These are phyloP conservation scores for Thozetella sp. DNA, from an alignment of 495 filamentous ascomycete species.

Conservation along the genomic window DNA sequence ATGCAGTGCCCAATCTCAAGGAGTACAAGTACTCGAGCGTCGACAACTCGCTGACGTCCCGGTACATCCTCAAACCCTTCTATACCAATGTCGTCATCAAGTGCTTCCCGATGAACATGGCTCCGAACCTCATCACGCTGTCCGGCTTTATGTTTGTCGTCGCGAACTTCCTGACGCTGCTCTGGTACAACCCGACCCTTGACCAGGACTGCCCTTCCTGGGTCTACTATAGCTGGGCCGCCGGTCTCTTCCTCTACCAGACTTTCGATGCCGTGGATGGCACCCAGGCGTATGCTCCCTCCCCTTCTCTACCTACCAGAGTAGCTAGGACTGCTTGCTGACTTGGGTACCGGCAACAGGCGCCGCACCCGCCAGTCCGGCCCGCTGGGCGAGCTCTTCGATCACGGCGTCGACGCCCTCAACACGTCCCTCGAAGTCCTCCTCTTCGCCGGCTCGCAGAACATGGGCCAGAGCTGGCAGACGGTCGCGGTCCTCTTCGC, in stretches of 20 bases:
- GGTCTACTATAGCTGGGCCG: conserved; percentile 92
- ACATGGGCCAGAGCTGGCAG: conserved; percentile 90
- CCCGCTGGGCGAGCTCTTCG: conserved; percentile 93
- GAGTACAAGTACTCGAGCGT: conserved; percentile 91
- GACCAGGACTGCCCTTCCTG: conserved; percentile 91
- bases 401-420: conserved; percentile 95
- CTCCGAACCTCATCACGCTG: conserved; percentile 82
- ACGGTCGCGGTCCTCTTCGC: conserved; percentile 86
- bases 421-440: conserved; percentile 94
- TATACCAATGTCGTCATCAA: conserved; percentile 94
- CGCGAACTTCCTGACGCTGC: conserved; percentile 85
- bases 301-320: neutral
- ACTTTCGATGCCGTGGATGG: conserved; percentile 98
- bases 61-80: conserved; percentile 94
- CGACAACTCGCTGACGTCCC: conserved; percentile 86
- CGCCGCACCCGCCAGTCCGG: conserved; percentile 91
- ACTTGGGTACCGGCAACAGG: conserved; percentile 38
- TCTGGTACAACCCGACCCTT: conserved; percentile 95
- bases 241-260: conserved; percentile 93
- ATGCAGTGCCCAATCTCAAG: conserved; percentile 74
- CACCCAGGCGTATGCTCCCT: conserved; percentile 74
- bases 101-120: conserved; percentile 94
- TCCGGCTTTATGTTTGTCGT: conserved; percentile 91
- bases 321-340: conserved; percentile 3
- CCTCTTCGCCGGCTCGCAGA: conserved; percentile 88